Evolutionary conservation across 768 basidiomycete species (phyloP).

Genomic region (Panaeolus papilionaceus): DNA sequence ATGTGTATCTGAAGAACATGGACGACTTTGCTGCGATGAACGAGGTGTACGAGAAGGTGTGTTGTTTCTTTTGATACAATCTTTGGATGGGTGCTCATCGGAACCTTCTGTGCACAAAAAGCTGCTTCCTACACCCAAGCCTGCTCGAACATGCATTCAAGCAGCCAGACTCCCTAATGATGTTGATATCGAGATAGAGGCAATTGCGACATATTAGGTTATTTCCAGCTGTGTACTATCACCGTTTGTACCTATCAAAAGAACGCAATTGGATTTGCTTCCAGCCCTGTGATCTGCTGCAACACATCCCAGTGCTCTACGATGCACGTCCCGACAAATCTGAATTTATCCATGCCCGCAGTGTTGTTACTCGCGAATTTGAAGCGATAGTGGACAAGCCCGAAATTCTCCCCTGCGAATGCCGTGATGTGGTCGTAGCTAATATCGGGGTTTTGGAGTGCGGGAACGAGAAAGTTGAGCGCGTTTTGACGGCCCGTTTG

Average conservation of each 20-base stretch:
- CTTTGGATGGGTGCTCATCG: background rate
- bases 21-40: conserved; percentile 62
- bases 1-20: conserved; percentile 69
- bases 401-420: background rate
- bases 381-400: background rate
- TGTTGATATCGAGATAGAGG: conserved; percentile 78
- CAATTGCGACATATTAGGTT: conserved; percentile 53
- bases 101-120: conserved; percentile 21
- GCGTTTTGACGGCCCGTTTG: background rate
- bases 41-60: conserved; percentile 59
- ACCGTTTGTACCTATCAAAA: background rate
- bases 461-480: background rate
- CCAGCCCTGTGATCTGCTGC: background rate
- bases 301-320: background rate
- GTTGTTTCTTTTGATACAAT: conserved; percentile 1
- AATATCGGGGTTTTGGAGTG: background rate
- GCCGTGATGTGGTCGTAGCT: background rate
- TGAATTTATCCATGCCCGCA: background rate
- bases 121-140: conserved; percentile 64
- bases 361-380: background rate
- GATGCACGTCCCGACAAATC: background rate
- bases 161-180: conserved; percentile 71
- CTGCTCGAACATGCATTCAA: conserved; percentile 79
- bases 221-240: background rate
- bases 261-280: background rate